Base-by-base conservation (phyloP, 164 flowering plant species). In the Nelumbo lutea region DNA sequence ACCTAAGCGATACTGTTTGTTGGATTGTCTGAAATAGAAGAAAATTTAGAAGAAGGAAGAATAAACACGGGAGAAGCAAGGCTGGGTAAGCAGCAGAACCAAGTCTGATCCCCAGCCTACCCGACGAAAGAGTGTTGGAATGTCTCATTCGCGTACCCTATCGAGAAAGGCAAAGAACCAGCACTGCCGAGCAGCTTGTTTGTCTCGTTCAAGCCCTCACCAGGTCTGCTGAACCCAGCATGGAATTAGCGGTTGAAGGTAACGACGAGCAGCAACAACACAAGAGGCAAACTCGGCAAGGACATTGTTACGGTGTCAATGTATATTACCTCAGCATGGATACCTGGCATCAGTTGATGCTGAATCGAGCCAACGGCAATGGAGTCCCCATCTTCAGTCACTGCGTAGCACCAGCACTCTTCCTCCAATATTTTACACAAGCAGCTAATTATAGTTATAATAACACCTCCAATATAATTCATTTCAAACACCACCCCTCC, bases 191-290 rank as follows among this genome's bases (percentile, higher is more conserved):
- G 44, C 59, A 56, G 42, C 59, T 74, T 9, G 83, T 80, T n/a
- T 83, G 82, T 76, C 68, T 83, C 41, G 73, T 85, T 11, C 88
- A 85, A 46, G 64, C 80, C 4, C 48, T 76, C 14, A 66, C 73
- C 59, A 55, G 6, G 44, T 47, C 59, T 7, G 14, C 70, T 53
- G 66, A 27, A 39, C 53, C 48, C 13, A 56, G 59, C 7, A 9
- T 55, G 9, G 10, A 27, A 9, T 13, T 27, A 5, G 8, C 56
- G 13, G 42, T 50, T 7, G 11, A 8, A 27, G 59, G 48, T 48
- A n/a, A 46, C 42, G 59, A 6, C 3, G 9, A 56, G 59, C 2
- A 6, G 7, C 56, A 2, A 13, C 15, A 27, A 5, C 1, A 9
- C 43, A n/a, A 15, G 4, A 5, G 11, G 57, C 42, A 59, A 48